Evolutionary conservation across 768 basidiomycete species (phyloP), one percentile per base, ranked within the genome.

Genomic region (Podaxis sp.): DNA sequence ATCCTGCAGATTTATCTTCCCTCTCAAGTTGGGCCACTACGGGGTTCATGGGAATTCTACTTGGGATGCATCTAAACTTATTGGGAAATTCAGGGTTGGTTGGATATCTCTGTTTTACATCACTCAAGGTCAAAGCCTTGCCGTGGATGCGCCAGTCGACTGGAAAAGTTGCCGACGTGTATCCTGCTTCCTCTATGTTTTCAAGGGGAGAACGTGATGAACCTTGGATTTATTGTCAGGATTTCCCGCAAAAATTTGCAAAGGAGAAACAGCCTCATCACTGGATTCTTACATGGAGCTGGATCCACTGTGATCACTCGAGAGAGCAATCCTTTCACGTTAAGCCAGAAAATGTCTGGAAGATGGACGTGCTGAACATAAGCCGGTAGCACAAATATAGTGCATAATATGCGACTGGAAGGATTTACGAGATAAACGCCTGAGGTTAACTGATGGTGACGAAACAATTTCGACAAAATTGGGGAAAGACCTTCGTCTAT

Each of bases 31-130:
- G 36, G 58, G 36, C 15, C 33, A 51, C 20, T 15, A 24, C 60
- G 60, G 60, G 49, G 52, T 62, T 62, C 60, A 62, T 62, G 60
- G 44, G 60, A 62, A 55, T 28, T 8, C 38, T 7, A 3, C 17
- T 26, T 37, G 24, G 22, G 22, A 24, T 40, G 37, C 40, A 60
- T 60, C 58, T 60, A 60, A 4, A 46, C 53, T 48, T 62, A 55
- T 55, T 22, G 33, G 37, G 60, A 36, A 61, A 12, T 28, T n/a
- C 30, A 46, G 28, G 41, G 22, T 44, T 22, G 49, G 22, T 28
- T 24, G 22, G 37, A 38, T 37, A 40, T 41, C 37, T 8, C 8
- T 20, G 20, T 38, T 17, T 24, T 56, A 40, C 36, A 38, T 20
- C 37, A 22, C 54, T 38, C 8, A 17, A 11, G 13, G 52, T 38